Evolutionary conservation across 2,329 filamentous ascomycete genomes (phyloP), one percentile per base, ranked within the genome.

Genomic region (Colletotrichum destructivum): DNA sequence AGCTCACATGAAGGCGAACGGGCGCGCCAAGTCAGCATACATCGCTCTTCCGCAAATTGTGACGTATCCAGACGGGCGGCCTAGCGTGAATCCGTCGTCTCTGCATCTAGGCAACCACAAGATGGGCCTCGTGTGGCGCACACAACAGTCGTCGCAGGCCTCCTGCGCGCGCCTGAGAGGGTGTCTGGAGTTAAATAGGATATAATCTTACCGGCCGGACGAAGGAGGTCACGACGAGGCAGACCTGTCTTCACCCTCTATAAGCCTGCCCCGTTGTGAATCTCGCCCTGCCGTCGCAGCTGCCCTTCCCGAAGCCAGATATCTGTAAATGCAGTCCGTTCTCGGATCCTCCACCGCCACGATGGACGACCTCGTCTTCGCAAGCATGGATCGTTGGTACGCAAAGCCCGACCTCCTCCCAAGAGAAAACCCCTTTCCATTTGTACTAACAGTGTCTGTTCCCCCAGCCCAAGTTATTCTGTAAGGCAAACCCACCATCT

Each of bases 391-490:
- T 67, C 78, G 82, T 61, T 84, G 82, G 82, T 82, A 77, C 46
- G 76, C 64, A 35, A 35, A 74, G 38, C 68, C 18, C 49, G 63
- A 6, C 31, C 31, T 46, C 46, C 35, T 42, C 21, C 16, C 46
- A 9, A 13, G 59, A 56, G 59, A 44, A 12, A 47, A 38, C 26
- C 3, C 35, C 31, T 40, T 40, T 42, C 56, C 59, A 3, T 35
- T 9, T 9, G 31, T 31, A 21, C 49, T 57, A 40, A 66, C 49
- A 18, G 21, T 18, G 16, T 9, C 52, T 35, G 31, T 35, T 44
- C 31, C 21, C 42, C 42, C 69, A 86, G 84, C 76, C 84, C 84
- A 4, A 79, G 80, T 72, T 87, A 86, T 76, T 81, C 84, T 65
- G 85, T 86, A 78, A 64, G 84, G 16, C 54, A 18, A 5, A 18